Evolutionary conservation across 2,329 filamentous ascomycete species (phyloP), one percentile per base, ranked within the genome.

Genomic region (Fusarium sp.): DNA sequence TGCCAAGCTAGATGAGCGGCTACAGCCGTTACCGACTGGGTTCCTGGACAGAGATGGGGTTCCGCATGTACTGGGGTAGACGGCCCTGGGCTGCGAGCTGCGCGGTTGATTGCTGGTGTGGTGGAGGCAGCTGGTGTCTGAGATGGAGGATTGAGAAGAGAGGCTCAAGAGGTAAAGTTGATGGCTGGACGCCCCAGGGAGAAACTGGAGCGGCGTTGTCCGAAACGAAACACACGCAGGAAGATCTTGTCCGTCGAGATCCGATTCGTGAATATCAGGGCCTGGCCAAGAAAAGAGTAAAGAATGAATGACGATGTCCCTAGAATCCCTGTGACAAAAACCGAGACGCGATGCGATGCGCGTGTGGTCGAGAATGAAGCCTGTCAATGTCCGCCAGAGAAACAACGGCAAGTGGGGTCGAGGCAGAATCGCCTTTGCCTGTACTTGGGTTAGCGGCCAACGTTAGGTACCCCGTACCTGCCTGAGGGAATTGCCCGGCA

Each of bases 361-460:
- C 71, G 71, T 22, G 62, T 22, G 62, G 65, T 59, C 60, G 61
- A 74, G 59, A 66, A 63, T 58, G 68, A 69, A 63, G 68, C 60
- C 59, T 45, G 52, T 50, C 45, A 50, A 38, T 69, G 65, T 50
- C 54, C 40, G 27, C 52, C 38, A 73, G 50, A 73, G 72, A 74
- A 69, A 63, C 58, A 63, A 43, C 59, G 40, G 47, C 47, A 63
- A 65, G 54, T 60, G 72, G 72, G 37, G 62, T 47, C 50, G n/a
- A 11, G 30, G 40, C 37, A 56, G n/a, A 37, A 14, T 8, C 27
- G 17, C 10, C 47, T 32, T 52, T 52, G 15, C 30, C 43, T 69
- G 37, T 62, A 45, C 30, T 20, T 37, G 45, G 38, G 30, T 15
- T 59, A 65, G 56, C 17, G 57, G 35, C 17, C 37, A 50, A 35